Percentiles rank a stretch among this genome's conserved stretches.
Conservation (phyloP, 441 rosid species). For the Dalechampia spathulata region DNA sequence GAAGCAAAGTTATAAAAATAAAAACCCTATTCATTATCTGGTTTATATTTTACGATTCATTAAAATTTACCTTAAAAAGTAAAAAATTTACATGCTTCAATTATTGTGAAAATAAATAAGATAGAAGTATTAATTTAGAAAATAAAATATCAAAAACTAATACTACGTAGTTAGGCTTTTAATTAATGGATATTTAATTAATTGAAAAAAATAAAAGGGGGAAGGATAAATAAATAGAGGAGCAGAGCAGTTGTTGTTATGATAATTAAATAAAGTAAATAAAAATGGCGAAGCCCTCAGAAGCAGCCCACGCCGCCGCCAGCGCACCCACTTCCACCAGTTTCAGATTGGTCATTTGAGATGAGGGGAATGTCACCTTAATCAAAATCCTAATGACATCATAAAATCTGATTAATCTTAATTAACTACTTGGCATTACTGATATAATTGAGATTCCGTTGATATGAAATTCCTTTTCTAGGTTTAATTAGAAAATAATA, state of each 20-base stretch:
- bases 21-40: no score
- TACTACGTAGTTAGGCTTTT: no score
- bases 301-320: constrained; percentile 20
- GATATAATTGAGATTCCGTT: constrained; percentile 14
- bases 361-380: constrained; percentile 4
- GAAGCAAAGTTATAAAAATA: no score
- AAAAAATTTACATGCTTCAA: no score
- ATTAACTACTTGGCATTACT: not conserved
- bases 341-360: not conserved
- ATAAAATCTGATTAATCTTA: constrained; percentile 22
- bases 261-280: not conserved
- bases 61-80: no score
- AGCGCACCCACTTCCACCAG: constrained; percentile 10
- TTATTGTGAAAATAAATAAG: no score
- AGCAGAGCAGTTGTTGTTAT: not conserved
- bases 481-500: not conserved
- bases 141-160: no score
- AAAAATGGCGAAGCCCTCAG: not conserved
- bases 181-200: no score
- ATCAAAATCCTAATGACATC: constrained; percentile 8
- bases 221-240: not conserved
- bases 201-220: no score
- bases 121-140: no score
- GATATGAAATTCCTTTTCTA: not conserved
- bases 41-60: no score